These are phyloP conservation scores for Aegle marmelos DNA, from an alignment of 345 rosid species.

Conservation along the genomic window DNA sequence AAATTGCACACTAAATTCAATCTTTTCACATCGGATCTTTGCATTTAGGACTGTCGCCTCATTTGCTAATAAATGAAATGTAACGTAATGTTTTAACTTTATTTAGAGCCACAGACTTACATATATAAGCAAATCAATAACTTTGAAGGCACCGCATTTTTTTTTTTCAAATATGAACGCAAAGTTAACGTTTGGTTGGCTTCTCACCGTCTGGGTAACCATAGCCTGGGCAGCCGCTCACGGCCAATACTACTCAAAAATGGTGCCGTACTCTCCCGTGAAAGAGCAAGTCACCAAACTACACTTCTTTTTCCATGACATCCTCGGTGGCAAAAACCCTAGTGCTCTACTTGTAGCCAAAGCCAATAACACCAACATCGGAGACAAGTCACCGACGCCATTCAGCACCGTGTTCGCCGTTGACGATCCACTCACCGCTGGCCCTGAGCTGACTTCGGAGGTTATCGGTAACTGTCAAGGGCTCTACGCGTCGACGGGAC, in stretches of 20 bases:
- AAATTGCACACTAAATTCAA: not conserved
- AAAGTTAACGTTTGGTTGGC: not conserved
- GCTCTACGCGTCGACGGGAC: not conserved
- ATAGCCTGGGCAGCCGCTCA: not conserved
- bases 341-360: slow-evolving; percentile 15
- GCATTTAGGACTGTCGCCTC: not conserved
- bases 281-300: not conserved
- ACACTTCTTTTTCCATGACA: slow-evolving; percentile 28
- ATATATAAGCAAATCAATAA: not conserved
- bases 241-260: not conserved
- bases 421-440: slow-evolving; percentile 9
- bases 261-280: not conserved
- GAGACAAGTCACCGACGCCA: not conserved
- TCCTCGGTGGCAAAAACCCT: slow-evolving; percentile 20
- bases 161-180: not conserved
- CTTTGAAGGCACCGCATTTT: not conserved
- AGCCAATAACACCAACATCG: not conserved
- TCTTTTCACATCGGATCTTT: not conserved
- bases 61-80: too few species aligned
- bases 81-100: too few species aligned
- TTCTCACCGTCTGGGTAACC: not conserved
- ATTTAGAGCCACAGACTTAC: too few species aligned
- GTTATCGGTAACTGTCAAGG: slow-evolving; percentile 6
- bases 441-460: not conserved
- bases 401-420: slow-evolving; percentile 4